Conservation (phyloP, 2,329 filamentous ascomycete genomes). For the Penicillium olsonii region DNA sequence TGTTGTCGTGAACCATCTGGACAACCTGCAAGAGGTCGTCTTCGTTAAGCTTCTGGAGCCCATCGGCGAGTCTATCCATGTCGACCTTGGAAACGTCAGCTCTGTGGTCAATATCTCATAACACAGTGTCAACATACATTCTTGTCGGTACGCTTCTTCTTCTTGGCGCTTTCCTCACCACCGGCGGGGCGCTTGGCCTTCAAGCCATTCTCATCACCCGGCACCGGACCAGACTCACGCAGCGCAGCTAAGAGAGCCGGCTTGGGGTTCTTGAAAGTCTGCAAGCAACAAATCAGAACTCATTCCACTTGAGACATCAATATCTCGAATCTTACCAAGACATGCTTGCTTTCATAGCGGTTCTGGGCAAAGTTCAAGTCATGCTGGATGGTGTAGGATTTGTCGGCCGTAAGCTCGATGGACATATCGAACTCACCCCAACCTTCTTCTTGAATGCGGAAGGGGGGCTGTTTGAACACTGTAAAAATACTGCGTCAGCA, state of each 20-base stretch:
- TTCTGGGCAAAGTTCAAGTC: constrained; percentile 87
- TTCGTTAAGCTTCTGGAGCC: constrained; percentile 82
- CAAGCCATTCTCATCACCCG: constrained; percentile 66
- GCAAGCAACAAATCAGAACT: constrained; percentile 1
- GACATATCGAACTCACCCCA: constrained; percentile 99
- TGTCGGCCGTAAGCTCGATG: constrained; percentile 81
- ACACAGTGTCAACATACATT: constrained; percentile 44
- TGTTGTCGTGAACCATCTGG: constrained; percentile 97
- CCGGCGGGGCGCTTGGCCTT: constrained; percentile 62
- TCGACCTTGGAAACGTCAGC: constrained; percentile 58
- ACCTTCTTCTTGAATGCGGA: constrained; percentile 87
- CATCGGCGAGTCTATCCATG: constrained; percentile 96
- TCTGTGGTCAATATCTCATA: background rate
- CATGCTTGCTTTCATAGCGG: constrained; percentile 80
- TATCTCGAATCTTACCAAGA: constrained; percentile 57
- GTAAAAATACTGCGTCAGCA: background rate
- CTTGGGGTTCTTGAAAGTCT: constrained; percentile 90
- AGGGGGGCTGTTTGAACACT: constrained; percentile 84
- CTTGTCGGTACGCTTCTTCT: constrained; percentile 70
- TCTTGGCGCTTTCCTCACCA: constrained; percentile 67
- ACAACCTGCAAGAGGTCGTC: constrained; percentile 94
- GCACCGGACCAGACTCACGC: constrained; percentile 82
- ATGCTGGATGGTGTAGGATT: constrained; percentile 79
- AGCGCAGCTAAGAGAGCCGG: constrained; percentile 77
- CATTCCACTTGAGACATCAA: background rate